Base-by-base conservation (phyloP, 345 rosid genomes). In the Eucalyptus virginea region DNA sequence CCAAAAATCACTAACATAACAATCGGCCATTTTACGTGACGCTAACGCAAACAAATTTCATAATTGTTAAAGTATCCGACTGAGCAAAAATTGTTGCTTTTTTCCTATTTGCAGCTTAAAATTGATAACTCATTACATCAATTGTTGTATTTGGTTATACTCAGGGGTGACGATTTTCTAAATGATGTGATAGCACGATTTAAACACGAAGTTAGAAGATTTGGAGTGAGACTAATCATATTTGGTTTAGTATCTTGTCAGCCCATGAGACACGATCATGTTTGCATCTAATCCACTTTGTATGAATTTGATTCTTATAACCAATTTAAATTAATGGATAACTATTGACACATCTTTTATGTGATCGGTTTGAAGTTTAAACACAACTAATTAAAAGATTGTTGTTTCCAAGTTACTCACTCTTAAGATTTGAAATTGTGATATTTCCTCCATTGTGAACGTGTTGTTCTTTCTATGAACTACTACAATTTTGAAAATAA, bases 291-390 rank as follows among this genome's bases (percentile, higher is more conserved):
- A 37, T 19, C 4, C 28, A 6, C 28, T 2, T 5, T 19, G 0
- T 17, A 16, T 0, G 7, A 34, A 18, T 32, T 69, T 69, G 0
- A 34, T 40, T 10, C 2, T 5, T 16, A 34, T 34, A 69, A 9
- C 8, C 1, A 6, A 0, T 34, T 69, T 34, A 17, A 69, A 77
- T 77, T 4, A 11, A 18, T 2, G 0, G 0, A 19, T 34, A 10
- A 1, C 47, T 21, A 1, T 21, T 11, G 47, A 6, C 9, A 12
- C 11, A 6, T 34, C 40, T 1, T 3, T 7, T 1, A 19, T 21
- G 3, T 2, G 47, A 11, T 23, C 3, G 16, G 8, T 77, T 21
- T 37, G 6, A 21, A 11, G 5, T 40, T 11, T 40, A 7, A 21
- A 11, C 47, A 21, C 3, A 3, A 21, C 24, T 6, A 21, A 30